Base-by-base conservation (phyloP, 2,329 filamentous ascomycete genomes). In the Calonectria multiphialidica region DNA sequence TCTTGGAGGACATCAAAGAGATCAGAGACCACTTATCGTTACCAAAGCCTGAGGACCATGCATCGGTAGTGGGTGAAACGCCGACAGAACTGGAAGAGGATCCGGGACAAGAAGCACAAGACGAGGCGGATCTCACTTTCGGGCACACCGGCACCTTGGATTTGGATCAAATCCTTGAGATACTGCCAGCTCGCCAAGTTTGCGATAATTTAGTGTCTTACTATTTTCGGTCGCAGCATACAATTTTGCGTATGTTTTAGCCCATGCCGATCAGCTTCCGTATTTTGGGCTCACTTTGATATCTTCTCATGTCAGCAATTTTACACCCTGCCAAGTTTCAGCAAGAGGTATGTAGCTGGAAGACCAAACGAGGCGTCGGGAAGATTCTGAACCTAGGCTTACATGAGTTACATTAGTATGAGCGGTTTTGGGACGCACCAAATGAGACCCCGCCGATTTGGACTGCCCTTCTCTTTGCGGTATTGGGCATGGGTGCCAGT, bases 381-480 rank as follows among this genome's bases (percentile, higher is more conserved):
- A 12, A 5, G 2, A 21, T 6, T 42, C 40, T 10, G 9, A 45
- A 10, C n/a, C n/a, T 9, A 21, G 13, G n/a, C 62, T 72, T 33
- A 69, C 40, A 3, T 2, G 5, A 37, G 12, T 13, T 2, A n/a
- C 25, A 10, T 1, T 78, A 86, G 74, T 88, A 87, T 57, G 83
- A 84, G 25, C 79, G 78, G 0, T 88, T 88, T 71, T 88, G 87
- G 87, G 76, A 77, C 16, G 73, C 82, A 1, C 82, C 85, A 0
- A 72, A 78, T 1, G 80, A 79, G 1, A 81, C 83, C 2, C 84
- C 84, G 40, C 76, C 84, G 5, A 77, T 87, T 33, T 88, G 87
- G 87, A 81, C 87, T 6, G 87, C 85, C 47, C 82, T 87, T 8
- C 80, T 88, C 9, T 84, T 86, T 42, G 85, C 86, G 5, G 82